phyloP scores from a whole-genome alignment of 2,329 filamentous ascomycete species.

The Sordariomycetes sp. region DNA sequence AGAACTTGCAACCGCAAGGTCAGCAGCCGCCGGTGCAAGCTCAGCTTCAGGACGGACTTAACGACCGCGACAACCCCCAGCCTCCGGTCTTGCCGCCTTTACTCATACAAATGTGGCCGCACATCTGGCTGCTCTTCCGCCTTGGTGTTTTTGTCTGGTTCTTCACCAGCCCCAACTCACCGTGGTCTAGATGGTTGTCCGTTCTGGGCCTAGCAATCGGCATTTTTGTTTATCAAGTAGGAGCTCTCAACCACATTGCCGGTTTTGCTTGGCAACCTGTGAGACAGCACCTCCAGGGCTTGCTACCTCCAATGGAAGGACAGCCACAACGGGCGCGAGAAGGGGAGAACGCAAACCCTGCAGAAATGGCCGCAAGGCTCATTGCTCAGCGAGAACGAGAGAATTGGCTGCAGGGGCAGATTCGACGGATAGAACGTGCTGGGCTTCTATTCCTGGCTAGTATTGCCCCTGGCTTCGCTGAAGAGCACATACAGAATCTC shows the following conservation, averaged over 20 bases:
- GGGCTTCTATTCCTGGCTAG: conserved; percentile 56
- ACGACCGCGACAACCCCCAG: conserved; percentile 6
- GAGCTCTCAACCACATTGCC: conserved; percentile 44
- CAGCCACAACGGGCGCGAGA: conserved; percentile 14
- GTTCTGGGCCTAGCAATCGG: conserved; percentile 43
- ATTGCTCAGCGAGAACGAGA: conserved; percentile 27
- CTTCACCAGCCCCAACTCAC: conserved; percentile 49
- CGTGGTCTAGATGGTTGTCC: conserved; percentile 50
- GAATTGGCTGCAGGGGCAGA: conserved; percentile 25
- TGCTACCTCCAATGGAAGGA: conserved; percentile 43
- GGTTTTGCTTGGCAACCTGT: conserved; percentile 48
- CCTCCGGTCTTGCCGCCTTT: conserved; percentile 23
- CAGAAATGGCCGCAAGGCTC: conserved; percentile 43
- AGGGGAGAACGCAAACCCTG: conserved; percentile 30
- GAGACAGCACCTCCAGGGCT: conserved; percentile 47
- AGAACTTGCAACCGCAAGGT: neutral
- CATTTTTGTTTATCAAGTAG: conserved; percentile 52
- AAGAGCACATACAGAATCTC: conserved; percentile 52
- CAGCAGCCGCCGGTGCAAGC: conserved; percentile 10
- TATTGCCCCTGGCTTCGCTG: conserved; percentile 55
- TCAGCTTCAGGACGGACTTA: neutral
- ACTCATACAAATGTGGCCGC: conserved; percentile 39
- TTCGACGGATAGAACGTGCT: conserved; percentile 48
- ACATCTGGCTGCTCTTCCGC: conserved; percentile 52
- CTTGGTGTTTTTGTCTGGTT: conserved; percentile 55